phyloP scores from a whole-genome alignment of 345 rosid genomes.

The Clausena lansium region DNA sequence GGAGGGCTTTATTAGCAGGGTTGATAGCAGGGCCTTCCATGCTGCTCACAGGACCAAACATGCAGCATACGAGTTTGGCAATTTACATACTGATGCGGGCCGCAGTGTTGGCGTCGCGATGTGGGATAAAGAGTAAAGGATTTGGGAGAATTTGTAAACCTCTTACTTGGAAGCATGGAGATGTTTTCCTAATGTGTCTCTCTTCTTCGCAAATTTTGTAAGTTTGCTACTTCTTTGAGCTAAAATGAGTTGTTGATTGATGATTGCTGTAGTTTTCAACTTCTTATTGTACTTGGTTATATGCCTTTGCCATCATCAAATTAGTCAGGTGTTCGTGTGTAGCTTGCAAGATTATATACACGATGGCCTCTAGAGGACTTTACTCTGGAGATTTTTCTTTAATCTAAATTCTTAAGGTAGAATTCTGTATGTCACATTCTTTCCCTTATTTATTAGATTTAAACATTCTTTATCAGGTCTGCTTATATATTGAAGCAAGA shows the following conservation, averaged over 20 bases:
- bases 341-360: neutral
- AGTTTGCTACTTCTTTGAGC: constrained; percentile 20
- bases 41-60: constrained; percentile 81
- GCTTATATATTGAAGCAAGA: constrained; percentile 89
- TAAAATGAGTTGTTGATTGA: neutral
- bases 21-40: constrained; percentile 92
- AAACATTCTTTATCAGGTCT: constrained; percentile 50
- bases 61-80: constrained; percentile 84
- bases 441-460: constrained; percentile 9
- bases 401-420: neutral
- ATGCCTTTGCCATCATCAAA: neutral
- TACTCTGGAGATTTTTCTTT: neutral
- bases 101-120: constrained; percentile 83
- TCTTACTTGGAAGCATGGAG: constrained; percentile 98
- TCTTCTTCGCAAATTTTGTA: constrained; percentile 94
- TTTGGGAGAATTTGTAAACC: constrained; percentile 83
- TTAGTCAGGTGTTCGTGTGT: neutral
- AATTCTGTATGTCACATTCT: neutral
- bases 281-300: neutral
- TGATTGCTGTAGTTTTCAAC: neutral
- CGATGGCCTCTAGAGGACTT: neutral
- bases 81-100: constrained; percentile 94
- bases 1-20: constrained; percentile 91
- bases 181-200: constrained; percentile 91
- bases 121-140: constrained; percentile 87